These are phyloP conservation scores for Huntiella abstrusa DNA, from an alignment of 2,329 filamentous ascomycete genomes.

Conservation along the genomic window DNA sequence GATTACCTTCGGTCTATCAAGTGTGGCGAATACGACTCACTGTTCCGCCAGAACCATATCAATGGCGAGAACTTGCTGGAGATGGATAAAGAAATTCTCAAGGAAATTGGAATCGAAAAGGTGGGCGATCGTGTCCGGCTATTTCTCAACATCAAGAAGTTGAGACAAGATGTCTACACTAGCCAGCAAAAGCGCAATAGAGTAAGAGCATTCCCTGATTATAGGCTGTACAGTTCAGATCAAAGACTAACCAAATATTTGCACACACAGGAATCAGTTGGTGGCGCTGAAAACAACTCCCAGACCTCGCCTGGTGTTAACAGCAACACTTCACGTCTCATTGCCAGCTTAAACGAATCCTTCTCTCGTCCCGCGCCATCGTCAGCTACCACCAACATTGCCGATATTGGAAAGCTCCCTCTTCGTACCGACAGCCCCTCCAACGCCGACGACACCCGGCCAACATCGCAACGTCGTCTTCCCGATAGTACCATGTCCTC, in stretches of 20 bases:
- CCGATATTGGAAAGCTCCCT: constrained; percentile 27
- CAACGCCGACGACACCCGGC: constrained; percentile 36
- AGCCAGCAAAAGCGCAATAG: constrained; percentile 71
- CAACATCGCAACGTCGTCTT: constrained; percentile 19
- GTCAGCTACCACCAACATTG: constrained; percentile 15
- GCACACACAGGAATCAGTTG: constrained; percentile 54
- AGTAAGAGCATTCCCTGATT: constrained; percentile 30
- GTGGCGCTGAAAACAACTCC: constrained; percentile 54
- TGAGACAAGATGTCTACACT: constrained; percentile 56
- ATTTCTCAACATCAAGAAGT: constrained; percentile 66
- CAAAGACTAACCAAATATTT: background rate
- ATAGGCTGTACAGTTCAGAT: background rate
- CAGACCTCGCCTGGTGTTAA: constrained; percentile 42
- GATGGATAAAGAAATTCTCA: constrained; percentile 88
- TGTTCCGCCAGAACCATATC: constrained; percentile 87
- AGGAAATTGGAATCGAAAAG: constrained; percentile 97
- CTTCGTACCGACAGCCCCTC: constrained; percentile 56
- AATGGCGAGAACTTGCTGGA: constrained; percentile 93
- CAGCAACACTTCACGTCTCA: constrained; percentile 37
- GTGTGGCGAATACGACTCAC: constrained; percentile 78
- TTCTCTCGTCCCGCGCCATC: constrained; percentile 39
- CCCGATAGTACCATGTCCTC: constrained; percentile 31
- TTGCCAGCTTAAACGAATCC: constrained; percentile 29
- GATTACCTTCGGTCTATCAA: constrained; percentile 84
- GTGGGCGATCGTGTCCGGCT: constrained; percentile 90